Evolutionary conservation across 2,329 filamentous ascomycete genomes (phyloP).

Genomic region (Monosporascus sp.): DNA sequence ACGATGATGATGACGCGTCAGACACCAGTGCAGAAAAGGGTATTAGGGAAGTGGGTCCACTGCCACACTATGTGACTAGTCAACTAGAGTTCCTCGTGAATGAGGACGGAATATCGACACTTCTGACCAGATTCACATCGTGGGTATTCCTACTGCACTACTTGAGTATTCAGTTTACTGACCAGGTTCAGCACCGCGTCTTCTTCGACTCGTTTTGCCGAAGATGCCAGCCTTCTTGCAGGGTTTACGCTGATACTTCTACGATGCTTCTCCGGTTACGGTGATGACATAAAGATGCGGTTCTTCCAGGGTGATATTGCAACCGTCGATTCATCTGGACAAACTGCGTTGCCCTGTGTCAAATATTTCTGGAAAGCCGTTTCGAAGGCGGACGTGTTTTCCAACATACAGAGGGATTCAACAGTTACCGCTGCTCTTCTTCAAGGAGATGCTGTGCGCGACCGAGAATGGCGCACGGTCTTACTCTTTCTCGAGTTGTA

Average conservation of each 20-base stretch:
- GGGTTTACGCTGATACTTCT: slow-evolving; percentile 83
- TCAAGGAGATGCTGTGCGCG: slow-evolving; percentile 30
- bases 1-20: slow-evolving; percentile 26
- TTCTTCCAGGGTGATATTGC: slow-evolving; percentile 72
- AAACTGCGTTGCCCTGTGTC: slow-evolving; percentile 56
- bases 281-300: slow-evolving; percentile 92
- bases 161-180: slow-evolving; percentile 18
- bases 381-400: slow-evolving; percentile 38
- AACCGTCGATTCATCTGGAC: slow-evolving; percentile 26
- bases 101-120: slow-evolving; percentile 64
- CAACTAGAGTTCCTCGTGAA: slow-evolving; percentile 70
- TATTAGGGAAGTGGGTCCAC: slow-evolving; percentile 21
- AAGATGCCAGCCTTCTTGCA: slow-evolving; percentile 69
- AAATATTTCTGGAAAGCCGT: slow-evolving; percentile 77
- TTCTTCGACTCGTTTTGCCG: slow-evolving; percentile 32
- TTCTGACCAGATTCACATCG: slow-evolving; percentile 42
- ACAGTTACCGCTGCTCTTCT: slow-evolving; percentile 20
- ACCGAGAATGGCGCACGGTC: slow-evolving; percentile 80
- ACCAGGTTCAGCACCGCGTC: slow-evolving; percentile 24
- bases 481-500: slow-evolving; percentile 92
- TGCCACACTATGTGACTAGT: slow-evolving; percentile 55
- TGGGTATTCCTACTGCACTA: slow-evolving; percentile 22
- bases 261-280: slow-evolving; percentile 73
- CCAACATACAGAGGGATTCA: slow-evolving; percentile 25
- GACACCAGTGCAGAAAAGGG: slow-evolving; percentile 35